Evolutionary conservation across 768 basidiomycete genomes (phyloP).

Genomic region (Rhodotorula toruloides): DNA sequence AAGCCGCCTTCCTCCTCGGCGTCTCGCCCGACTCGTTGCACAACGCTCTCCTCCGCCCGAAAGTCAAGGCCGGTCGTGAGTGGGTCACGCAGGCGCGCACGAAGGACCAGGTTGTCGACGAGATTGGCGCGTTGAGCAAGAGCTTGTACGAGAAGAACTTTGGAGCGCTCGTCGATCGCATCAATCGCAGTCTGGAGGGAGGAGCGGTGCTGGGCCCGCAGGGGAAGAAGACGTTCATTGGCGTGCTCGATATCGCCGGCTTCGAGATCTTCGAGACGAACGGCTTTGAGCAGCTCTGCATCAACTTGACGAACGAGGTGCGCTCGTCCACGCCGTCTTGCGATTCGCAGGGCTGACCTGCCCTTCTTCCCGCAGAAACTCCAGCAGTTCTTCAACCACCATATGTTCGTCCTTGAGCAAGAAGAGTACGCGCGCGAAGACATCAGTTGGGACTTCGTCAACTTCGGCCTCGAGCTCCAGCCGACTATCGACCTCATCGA

Average conservation of each 20-base stretch:
- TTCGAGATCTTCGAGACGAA: slow-evolving; percentile 72
- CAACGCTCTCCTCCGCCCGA: slow-evolving; percentile 79
- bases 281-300: slow-evolving; percentile 89
- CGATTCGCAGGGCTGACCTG: not conserved
- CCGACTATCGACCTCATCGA: slow-evolving; percentile 99
- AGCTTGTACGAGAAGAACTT: slow-evolving; percentile 97
- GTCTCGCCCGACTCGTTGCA: slow-evolving; percentile 70
- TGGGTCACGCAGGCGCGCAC: slow-evolving; percentile 94
- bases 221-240: slow-evolving; percentile 79
- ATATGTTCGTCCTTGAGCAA: slow-evolving; percentile 99
- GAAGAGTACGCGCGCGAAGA: slow-evolving; percentile 95
- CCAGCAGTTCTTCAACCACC: slow-evolving; percentile 97
- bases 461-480: slow-evolving; percentile 94
- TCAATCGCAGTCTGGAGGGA: slow-evolving; percentile 81
- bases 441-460: slow-evolving; percentile 96
- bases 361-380: slow-evolving; percentile 54
- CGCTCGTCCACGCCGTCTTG: not conserved
- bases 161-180: slow-evolving; percentile 83
- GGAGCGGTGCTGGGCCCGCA: not conserved
- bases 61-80: slow-evolving; percentile 87
- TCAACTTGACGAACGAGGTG: slow-evolving; percentile 93
- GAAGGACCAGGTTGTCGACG: slow-evolving; percentile 83
- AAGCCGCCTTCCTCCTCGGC: slow-evolving; percentile 82
- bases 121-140: slow-evolving; percentile 85
- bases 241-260: slow-evolving; percentile 96